These are phyloP conservation scores for Aristolochia fimbriata DNA, from an alignment of 164 flowering plant genomes.

Conservation along the genomic window DNA sequence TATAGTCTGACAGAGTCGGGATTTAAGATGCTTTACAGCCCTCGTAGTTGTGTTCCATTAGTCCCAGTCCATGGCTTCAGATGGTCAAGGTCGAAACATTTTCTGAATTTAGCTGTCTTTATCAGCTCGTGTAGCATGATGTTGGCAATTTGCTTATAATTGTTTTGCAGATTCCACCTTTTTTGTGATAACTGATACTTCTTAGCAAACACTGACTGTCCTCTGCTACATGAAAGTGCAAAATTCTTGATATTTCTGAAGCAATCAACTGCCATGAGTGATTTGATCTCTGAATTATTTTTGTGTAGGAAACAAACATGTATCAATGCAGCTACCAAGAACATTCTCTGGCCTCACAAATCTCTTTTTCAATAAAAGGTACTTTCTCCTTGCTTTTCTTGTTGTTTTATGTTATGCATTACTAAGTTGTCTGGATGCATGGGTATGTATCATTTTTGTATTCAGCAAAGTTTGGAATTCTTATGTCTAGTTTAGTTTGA, in stretches of 20 bases:
- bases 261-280: background rate
- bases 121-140: too few relatives aligned
- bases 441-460: background rate
- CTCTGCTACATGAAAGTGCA: too few relatives aligned
- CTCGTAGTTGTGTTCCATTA: too few relatives aligned
- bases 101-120: background rate
- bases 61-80: too few relatives aligned
- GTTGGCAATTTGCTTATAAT: too few relatives aligned
- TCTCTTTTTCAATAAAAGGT: constrained; percentile 68
- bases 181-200: too few relatives aligned
- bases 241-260: background rate
- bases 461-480: background rate
- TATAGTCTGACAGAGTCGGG: too few relatives aligned
- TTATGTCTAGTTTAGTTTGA: background rate
- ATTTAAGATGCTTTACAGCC: too few relatives aligned
- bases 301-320: constrained; percentile 36
- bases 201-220: too few relatives aligned
- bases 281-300: background rate
- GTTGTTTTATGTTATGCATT: background rate
- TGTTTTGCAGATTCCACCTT: too few relatives aligned
- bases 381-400: background rate
- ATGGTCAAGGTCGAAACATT: too few relatives aligned
- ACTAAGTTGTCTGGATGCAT: background rate
- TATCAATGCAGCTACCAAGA: constrained; percentile 43
- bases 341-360: constrained; percentile 46